Conservation (phyloP, 2,329 filamentous ascomycete genomes). For the Plectosphaerella plurivora region DNA sequence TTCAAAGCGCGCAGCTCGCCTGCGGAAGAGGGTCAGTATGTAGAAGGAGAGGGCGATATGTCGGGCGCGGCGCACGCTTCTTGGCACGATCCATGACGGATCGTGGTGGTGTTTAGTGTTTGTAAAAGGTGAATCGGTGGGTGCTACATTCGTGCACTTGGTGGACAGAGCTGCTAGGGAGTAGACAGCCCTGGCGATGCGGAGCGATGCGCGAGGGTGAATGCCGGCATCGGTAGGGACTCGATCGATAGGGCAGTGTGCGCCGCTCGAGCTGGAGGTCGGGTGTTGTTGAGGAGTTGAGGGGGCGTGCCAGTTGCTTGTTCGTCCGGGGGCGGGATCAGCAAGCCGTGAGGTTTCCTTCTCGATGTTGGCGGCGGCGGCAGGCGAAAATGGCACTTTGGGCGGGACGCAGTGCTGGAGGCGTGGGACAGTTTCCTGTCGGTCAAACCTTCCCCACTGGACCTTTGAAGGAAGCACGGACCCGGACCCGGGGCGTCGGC, state of each 20-base stretch:
- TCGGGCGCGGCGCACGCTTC: conserved; percentile 46
- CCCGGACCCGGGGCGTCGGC: no score
- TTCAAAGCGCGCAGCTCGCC: conserved; percentile 91
- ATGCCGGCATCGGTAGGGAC: conserved; percentile 30
- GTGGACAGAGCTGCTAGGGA: conserved; percentile 33
- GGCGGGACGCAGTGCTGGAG: no score
- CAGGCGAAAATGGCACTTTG: no score
- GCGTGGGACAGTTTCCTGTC: no score
- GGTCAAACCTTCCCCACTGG: no score
- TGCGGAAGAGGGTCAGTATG: conserved; percentile 29
- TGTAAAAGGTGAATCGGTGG: conserved; percentile 19
- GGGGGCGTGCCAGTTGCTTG: no score
- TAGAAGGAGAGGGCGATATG: neutral
- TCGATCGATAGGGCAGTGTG: neutral
- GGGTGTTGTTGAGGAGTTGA: no score
- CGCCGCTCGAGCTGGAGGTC: no score
- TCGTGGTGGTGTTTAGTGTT: conserved; percentile 21
- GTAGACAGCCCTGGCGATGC: conserved; percentile 30
- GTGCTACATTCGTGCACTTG: conserved; percentile 42
- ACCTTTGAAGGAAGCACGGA: no score
- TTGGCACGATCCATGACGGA: conserved; percentile 60
- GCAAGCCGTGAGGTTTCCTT: no score
- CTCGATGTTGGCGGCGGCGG: no score
- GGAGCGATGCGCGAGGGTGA: conserved; percentile 27
- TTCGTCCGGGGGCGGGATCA: no score